phyloP scores from a whole-genome alignment of 2,329 filamentous ascomycete species.

The Westerdykella aurantiaca region DNA sequence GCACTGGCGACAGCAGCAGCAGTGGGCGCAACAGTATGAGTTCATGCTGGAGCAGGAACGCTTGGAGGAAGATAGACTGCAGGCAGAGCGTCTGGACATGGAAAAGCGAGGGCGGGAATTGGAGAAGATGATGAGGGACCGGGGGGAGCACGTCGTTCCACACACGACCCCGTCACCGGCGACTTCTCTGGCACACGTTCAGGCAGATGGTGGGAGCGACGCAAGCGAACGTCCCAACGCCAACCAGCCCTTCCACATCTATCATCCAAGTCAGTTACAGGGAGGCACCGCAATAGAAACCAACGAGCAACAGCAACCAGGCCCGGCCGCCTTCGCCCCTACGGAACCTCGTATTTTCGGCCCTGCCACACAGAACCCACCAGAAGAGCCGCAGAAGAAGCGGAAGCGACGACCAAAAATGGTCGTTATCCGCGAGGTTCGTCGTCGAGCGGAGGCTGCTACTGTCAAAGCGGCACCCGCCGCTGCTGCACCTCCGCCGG shows the following conservation, averaged over 20 bases:
- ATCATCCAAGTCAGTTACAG: slow-evolving; percentile 22
- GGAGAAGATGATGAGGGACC: no score
- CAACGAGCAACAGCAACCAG: slow-evolving; percentile 8
- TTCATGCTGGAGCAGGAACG: no score
- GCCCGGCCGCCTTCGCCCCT: slow-evolving; percentile 17
- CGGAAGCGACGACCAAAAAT: slow-evolving; percentile 47
- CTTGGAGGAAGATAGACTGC: no score
- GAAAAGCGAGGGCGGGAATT: no score
- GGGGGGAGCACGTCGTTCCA: no score
- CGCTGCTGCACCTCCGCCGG: slow-evolving; percentile 8
- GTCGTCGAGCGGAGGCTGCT: slow-evolving; percentile 54
- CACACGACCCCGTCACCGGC: background rate
- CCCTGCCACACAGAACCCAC: slow-evolving; percentile 1
- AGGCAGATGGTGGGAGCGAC: slow-evolving; percentile 24
- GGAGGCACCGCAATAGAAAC: background rate
- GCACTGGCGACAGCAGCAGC: no score
- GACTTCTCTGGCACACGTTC: slow-evolving; percentile 28
- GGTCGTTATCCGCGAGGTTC: slow-evolving; percentile 55
- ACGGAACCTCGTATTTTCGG: slow-evolving; percentile 4
- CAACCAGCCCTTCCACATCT: slow-evolving; percentile 21
- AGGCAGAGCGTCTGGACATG: no score
- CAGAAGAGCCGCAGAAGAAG: slow-evolving; percentile 3
- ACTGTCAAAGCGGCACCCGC: slow-evolving; percentile 39
- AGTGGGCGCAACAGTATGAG: no score
- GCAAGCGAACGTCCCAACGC: background rate